These are phyloP conservation scores for Hexamita inflata DNA, from an alignment of 208 protist genomes.

Conservation along the genomic window DNA sequence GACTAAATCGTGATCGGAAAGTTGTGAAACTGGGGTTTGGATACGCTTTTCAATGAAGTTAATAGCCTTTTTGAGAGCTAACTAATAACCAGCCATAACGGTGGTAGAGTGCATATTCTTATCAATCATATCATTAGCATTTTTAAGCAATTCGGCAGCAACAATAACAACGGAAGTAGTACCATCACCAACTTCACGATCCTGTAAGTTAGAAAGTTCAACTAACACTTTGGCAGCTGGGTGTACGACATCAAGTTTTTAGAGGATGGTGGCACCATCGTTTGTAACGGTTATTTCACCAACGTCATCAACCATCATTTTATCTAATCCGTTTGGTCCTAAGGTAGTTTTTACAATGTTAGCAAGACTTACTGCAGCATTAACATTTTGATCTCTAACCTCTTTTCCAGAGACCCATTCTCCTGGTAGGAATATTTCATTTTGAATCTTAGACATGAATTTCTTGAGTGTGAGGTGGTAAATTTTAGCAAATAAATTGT, in stretches of 20 bases:
- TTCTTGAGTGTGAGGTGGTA: too few relatives aligned
- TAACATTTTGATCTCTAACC: not conserved
- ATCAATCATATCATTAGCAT: constrained; percentile 81
- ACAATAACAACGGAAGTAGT: constrained; percentile 97
- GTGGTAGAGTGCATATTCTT: constrained; percentile 88
- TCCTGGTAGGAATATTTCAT: constrained; percentile 23
- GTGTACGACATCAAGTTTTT: constrained; percentile 69
- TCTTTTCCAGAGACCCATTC: not conserved
- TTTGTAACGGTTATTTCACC: constrained; percentile 97
- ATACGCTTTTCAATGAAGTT: constrained; percentile 71
- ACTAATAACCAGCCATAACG: constrained; percentile 91
- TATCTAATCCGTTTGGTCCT: constrained; percentile 96
- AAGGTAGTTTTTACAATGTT: constrained; percentile 98
- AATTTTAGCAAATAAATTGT: too few relatives aligned
- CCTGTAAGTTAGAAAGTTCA: constrained; percentile 89
- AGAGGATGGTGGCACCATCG: constrained; percentile 90
- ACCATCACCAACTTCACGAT: constrained; percentile 95
- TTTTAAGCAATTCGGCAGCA: constrained; percentile 89
- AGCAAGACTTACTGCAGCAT: constrained; percentile 75
- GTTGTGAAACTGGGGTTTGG: constrained; percentile 37
- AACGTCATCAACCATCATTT: constrained; percentile 98
- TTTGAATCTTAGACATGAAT: too few relatives aligned
- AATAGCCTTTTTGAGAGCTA: constrained; percentile 77
- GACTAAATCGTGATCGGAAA: constrained; percentile 77
- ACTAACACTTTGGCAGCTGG: constrained; percentile 84